A percentile compares a stretch with the other conserved stretches of the same genome.
phyloP scores from a whole-genome alignment of 257 asterid species.

The Jacaranda copaia region DNA sequence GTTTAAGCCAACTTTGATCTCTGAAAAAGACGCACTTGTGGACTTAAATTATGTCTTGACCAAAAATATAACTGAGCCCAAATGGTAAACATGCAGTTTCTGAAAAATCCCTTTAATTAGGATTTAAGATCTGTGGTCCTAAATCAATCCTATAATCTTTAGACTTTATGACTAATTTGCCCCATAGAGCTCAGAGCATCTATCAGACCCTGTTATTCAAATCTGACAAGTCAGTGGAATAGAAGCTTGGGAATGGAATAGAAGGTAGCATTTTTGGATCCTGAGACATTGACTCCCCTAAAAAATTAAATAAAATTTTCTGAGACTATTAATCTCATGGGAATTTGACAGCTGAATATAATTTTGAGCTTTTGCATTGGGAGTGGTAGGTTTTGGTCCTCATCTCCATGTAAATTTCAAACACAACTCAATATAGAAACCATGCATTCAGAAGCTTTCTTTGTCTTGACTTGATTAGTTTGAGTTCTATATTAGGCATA shows the following conservation, averaged over 20 bases:
- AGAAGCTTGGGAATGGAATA: slow-evolving; percentile 89
- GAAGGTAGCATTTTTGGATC: slow-evolving; percentile 87
- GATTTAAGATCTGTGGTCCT: not conserved
- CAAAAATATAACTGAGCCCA: not conserved
- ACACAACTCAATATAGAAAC: slow-evolving; percentile 35
- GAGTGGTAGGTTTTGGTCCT: slow-evolving; percentile 48
- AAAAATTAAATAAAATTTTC: slow-evolving; percentile 32
- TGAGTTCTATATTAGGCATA: not conserved
- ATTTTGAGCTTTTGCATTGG: slow-evolving; percentile 66
- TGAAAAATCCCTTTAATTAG: slow-evolving; percentile 1
- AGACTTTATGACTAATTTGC: not conserved
- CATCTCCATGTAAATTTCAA: slow-evolving; percentile 62
- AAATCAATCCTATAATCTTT: not conserved
- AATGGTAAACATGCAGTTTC: slow-evolving; percentile 25
- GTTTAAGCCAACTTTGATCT: not conserved
- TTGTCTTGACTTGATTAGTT: slow-evolving; percentile 63
- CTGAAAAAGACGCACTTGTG: not conserved
- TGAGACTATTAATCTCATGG: slow-evolving; percentile 15
- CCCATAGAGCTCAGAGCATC: slow-evolving; percentile 29
- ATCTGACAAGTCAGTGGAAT: slow-evolving; percentile 99
- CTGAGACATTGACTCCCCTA: slow-evolving; percentile 68
- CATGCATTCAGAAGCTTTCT: slow-evolving; percentile 56
- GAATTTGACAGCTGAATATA: slow-evolving; percentile 47
- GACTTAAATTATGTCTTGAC: not conserved
- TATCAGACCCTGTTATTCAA: slow-evolving; percentile 38